Conservation (phyloP, 345 rosid species). For the Eucalyptus polyanthemos region DNA sequence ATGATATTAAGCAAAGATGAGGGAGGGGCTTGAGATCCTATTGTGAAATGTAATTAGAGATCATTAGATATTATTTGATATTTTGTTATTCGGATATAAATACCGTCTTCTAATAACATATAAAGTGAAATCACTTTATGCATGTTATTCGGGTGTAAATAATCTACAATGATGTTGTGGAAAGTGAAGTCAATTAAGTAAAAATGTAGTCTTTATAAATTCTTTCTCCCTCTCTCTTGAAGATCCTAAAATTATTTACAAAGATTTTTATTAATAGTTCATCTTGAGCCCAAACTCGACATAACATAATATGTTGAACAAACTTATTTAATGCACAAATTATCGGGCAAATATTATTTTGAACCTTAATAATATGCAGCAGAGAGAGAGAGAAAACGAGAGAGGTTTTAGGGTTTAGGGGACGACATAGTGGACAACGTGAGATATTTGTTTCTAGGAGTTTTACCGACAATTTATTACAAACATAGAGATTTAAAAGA, state of each 20-base stretch:
- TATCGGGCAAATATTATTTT: background rate
- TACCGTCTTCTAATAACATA: no score
- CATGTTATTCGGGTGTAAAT: no score
- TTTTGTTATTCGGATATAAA: no score
- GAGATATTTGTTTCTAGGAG: no score
- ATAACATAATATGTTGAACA: background rate
- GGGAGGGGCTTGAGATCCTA: background rate
- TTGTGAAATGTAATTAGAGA: background rate
- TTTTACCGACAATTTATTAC: no score
- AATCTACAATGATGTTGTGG: fast-evolving
- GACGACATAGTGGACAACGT: fast-evolving
- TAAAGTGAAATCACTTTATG: background rate
- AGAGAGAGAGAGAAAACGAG: background rate
- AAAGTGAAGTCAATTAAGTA: background rate
- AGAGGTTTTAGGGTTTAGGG: no score
- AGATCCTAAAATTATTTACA: no score
- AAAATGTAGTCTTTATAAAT: no score
- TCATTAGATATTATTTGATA: background rate
- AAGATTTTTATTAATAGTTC: no score
- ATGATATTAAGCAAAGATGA: background rate
- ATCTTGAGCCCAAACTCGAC: background rate
- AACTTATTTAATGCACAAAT: background rate
- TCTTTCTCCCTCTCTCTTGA: background rate
- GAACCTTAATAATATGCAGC: background rate
- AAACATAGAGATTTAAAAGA: fast-evolving